A percentile compares a stretch with the other conserved stretches of the same genome.
Evolutionary conservation across 139 green algal genomes (phyloP).

Genomic region (Closterium sp.): DNA sequence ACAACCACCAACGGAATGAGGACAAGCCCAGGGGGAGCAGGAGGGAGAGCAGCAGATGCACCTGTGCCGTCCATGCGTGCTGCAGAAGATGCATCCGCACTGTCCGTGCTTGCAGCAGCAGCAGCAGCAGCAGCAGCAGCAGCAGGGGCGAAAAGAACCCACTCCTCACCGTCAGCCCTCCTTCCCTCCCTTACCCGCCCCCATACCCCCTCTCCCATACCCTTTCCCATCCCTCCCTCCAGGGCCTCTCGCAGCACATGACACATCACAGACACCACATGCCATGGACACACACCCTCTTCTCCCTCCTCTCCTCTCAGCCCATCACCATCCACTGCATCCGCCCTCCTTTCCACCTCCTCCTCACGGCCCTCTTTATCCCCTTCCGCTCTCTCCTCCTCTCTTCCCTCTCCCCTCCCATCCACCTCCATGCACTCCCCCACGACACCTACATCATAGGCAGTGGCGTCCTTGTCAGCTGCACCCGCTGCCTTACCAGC

Average conservation of each 20-base stretch:
- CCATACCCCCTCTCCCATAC: background rate
- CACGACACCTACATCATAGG: background rate
- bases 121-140: background rate
- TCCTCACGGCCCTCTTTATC: no score
- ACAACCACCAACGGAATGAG: background rate
- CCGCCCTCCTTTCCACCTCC: background rate
- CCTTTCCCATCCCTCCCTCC: background rate
- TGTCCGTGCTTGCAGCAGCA: no score
- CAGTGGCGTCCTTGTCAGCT: no score
- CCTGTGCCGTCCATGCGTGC: background rate
- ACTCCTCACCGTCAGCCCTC: background rate
- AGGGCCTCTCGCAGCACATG: background rate
- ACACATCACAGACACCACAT: background rate
- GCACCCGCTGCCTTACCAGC: background rate
- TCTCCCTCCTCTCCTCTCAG: background rate
- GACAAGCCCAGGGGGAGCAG: background rate
- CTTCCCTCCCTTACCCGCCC: background rate
- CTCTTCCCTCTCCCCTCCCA: background rate
- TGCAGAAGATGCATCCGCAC: no score
- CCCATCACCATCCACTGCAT: background rate
- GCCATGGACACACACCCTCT: background rate
- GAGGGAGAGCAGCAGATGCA: background rate
- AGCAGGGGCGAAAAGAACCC: background rate
- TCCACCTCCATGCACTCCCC: background rate
- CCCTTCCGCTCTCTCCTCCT: no score